Conservation (phyloP, 768 basidiomycete species). For the Leccinum imitatum region DNA sequence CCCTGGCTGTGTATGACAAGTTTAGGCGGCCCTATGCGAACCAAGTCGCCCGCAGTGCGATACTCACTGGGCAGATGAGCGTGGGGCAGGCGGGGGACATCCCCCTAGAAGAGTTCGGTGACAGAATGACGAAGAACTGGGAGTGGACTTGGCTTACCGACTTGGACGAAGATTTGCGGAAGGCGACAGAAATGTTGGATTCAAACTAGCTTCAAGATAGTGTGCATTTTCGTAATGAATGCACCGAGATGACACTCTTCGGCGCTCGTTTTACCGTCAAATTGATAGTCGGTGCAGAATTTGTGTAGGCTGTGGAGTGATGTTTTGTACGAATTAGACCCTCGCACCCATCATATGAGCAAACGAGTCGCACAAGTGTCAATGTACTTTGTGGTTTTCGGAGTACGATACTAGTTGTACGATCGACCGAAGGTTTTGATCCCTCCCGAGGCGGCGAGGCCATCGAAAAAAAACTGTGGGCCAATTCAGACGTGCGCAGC, state of each 20-base stretch:
- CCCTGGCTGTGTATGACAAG: slow-evolving; percentile 47
- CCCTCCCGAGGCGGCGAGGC: no score
- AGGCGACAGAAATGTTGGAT: slow-evolving; percentile 20
- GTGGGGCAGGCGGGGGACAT: slow-evolving; percentile 18
- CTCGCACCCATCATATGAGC: no score
- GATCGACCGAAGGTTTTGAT: no score
- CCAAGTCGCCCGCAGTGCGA: slow-evolving; percentile 32
- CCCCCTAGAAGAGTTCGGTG: slow-evolving; percentile 40
- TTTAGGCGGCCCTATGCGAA: slow-evolving; percentile 48
- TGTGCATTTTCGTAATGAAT: neutral
- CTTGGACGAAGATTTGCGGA: slow-evolving; percentile 20
- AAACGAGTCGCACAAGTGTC: no score
- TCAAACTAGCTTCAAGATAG: neutral
- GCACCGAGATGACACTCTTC: neutral
- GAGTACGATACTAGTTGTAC: no score
- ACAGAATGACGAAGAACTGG: slow-evolving; percentile 50
- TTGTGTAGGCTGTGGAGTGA: no score
- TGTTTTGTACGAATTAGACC: no score
- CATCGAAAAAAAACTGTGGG: no score
- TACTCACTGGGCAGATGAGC: slow-evolving; percentile 17
- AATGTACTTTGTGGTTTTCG: no score
- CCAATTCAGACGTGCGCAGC: neutral
- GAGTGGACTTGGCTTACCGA: slow-evolving; percentile 46
- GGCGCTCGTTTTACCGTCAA: neutral
- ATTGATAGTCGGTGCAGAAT: neutral